Evolutionary conservation across 495 filamentous ascomycete species (phyloP).

Genomic region (Pyrenopolyporus hunteri): DNA sequence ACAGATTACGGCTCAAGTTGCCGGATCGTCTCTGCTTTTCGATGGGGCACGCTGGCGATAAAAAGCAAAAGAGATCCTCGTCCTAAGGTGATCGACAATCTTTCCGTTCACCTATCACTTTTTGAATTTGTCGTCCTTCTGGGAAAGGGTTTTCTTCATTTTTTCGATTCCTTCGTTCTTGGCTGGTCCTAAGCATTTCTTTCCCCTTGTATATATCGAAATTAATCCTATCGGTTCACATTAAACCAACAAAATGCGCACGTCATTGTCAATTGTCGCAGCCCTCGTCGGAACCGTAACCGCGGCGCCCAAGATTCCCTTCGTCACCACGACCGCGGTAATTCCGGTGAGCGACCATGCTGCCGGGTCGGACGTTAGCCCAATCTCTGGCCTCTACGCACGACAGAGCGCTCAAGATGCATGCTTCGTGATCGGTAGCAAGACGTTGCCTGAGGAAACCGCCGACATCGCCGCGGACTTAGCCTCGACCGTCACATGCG

Average conservation of each 20-base stretch:
- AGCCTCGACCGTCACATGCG: constrained; percentile 48
- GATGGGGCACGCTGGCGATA: constrained; percentile 6
- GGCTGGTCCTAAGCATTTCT: constrained; percentile 23
- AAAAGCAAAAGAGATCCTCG: constrained; percentile 25
- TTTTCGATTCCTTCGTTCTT: constrained; percentile 24
- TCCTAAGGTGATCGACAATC: constrained; percentile 32
- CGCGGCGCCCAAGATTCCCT: constrained; percentile 34
- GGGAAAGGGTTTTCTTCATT: constrained; percentile 22
- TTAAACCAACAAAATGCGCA: constrained; percentile 26
- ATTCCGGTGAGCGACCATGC: constrained; percentile 8
- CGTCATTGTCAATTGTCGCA: constrained; percentile 18
- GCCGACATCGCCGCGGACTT: constrained; percentile 41
- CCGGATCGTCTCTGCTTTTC: constrained; percentile 8
- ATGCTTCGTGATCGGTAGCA: constrained; percentile 54
- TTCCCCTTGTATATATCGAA: constrained; percentile 8
- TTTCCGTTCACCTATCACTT: constrained; percentile 23
- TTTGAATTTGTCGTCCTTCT: constrained; percentile 28
- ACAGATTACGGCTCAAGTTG: constrained; percentile 5
- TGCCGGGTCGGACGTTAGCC: not conserved
- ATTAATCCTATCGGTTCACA: constrained; percentile 7
- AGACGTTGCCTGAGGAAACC: constrained; percentile 46
- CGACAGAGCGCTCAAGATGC: constrained; percentile 29
- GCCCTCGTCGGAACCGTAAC: constrained; percentile 21
- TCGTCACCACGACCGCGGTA: constrained; percentile 11
- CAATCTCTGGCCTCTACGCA: too few relatives aligned